Conservation (phyloP, 495 filamentous ascomycete species). For the Ascodesmis nigricans region DNA sequence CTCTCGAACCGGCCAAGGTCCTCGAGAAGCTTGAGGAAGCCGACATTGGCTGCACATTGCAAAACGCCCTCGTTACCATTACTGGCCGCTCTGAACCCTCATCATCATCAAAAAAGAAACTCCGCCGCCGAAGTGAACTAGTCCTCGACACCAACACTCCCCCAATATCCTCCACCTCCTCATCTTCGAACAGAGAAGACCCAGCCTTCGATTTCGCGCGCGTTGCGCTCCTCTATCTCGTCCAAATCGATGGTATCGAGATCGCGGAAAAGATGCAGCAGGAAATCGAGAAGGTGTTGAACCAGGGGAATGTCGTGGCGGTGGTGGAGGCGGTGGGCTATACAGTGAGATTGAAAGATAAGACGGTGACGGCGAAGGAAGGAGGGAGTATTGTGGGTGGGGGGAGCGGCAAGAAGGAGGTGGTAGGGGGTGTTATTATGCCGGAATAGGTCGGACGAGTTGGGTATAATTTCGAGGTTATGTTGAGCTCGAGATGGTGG, state of each 20-base stretch:
- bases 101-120: no score
- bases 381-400: constrained; percentile 12
- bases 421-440: constrained; percentile 10
- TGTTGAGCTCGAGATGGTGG: constrained; percentile 2
- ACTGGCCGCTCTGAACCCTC: constrained; percentile 30
- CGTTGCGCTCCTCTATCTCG: constrained; percentile 37
- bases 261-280: constrained; percentile 35
- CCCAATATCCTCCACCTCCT: no score
- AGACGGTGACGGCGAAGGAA: constrained; percentile 13
- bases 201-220: constrained; percentile 47
- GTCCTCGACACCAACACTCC: constrained; percentile 15
- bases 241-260: constrained; percentile 32
- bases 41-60: constrained; percentile 50
- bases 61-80: constrained; percentile 77
- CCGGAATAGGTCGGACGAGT: constrained; percentile 4
- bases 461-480: background rate
- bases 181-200: no score
- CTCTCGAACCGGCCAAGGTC: constrained; percentile 40
- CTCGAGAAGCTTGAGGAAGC: constrained; percentile 53
- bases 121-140: no score
- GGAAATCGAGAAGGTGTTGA: constrained; percentile 33
- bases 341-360: no score
- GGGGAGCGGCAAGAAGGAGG: constrained; percentile 1
- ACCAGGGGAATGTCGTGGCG: constrained; percentile 12
- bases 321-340: no score